Conservation (phyloP, 257 asterid genomes). For the Voacanga thouarsii region DNA sequence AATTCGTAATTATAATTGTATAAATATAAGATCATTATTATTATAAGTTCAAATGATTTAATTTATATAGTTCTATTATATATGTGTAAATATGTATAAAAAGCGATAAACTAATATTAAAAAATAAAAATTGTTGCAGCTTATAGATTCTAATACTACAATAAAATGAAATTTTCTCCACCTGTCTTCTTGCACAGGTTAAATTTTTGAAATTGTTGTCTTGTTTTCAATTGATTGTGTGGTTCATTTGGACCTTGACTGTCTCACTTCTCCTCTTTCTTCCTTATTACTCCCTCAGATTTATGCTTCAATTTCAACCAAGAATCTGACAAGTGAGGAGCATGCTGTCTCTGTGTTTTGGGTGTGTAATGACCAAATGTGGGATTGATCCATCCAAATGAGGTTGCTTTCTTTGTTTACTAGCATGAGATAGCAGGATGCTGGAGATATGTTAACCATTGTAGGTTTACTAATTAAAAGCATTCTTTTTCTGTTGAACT, state of each 20-base stretch:
- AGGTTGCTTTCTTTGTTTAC: slow-evolving; percentile 35
- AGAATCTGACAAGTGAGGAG: slow-evolving; percentile 42
- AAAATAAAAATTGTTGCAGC: no score
- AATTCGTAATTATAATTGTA: no score
- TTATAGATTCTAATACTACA: no score
- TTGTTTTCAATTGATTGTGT: neutral
- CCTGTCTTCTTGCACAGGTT: slow-evolving; percentile 80
- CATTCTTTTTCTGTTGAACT: slow-evolving; percentile 17
- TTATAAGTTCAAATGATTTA: no score
- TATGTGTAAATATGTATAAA: no score
- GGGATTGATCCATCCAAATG: slow-evolving; percentile 49
- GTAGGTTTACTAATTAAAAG: neutral
- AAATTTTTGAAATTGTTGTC: neutral
- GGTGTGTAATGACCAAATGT: slow-evolving; percentile 62
- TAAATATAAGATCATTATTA: no score
- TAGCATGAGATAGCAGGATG: neutral
- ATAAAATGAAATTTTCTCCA: slow-evolving; percentile 12
- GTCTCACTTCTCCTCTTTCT: neutral
- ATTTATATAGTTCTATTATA: no score
- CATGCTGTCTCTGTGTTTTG: slow-evolving; percentile 62
- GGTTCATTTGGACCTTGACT: neutral
- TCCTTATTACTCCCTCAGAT: slow-evolving; percentile 39
- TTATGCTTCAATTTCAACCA: slow-evolving; percentile 68
- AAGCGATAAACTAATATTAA: no score
- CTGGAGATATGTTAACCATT: no score